Base-by-base conservation (phyloP, 768 basidiomycete species). In the Cyclocybe cylindracea region DNA sequence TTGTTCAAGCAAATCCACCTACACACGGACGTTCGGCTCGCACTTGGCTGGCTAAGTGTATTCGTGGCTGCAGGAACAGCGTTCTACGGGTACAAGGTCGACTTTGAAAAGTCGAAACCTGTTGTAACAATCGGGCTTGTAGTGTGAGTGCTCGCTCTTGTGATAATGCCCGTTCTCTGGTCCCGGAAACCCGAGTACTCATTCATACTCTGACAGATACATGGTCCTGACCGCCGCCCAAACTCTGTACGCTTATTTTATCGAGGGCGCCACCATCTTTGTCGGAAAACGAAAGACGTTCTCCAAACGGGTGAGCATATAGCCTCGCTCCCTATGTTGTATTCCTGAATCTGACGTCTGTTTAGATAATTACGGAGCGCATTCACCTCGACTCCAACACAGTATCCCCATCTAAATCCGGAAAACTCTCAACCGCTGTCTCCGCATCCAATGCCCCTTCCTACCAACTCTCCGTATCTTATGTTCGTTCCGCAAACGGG, bases 221-320 rank as follows among this genome's bases (percentile, higher is more conserved):
- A 73, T 87, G 39, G 45, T 87, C 38, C 73, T 98, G 55, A 91
- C 89, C 2, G 65, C 79, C 24, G 64, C 85, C 9, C 88, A 93
- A 67, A 81, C 88, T 10, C 71, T 91, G 32, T 96, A 96, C 63
- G 80, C 87, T n/a, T 91, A 89, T 65, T 90, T 91, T 57, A 69
- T 95, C 50, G 93, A 95, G 66, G 86, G 87, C 33, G 79, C 89
- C 52, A 86, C 83, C 46, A 84, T 96, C 53, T 98, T 93, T 65
- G 84, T 89, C 19, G 94, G 94, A 34, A 91, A 88, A 65, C 84
- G 94, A 56, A 94, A 95, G 71, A 88, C 90, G 11, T 84, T 96
- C 56, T 89, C 90, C 11, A 93, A 91, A 67, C 80, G 91, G 52
- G 91, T 92, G 58, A 53, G 85, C 74, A 16, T 44, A 60, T 78